Evolutionary conservation across 345 rosid species (phyloP).

Genomic region (Populus ilicifolia): DNA sequence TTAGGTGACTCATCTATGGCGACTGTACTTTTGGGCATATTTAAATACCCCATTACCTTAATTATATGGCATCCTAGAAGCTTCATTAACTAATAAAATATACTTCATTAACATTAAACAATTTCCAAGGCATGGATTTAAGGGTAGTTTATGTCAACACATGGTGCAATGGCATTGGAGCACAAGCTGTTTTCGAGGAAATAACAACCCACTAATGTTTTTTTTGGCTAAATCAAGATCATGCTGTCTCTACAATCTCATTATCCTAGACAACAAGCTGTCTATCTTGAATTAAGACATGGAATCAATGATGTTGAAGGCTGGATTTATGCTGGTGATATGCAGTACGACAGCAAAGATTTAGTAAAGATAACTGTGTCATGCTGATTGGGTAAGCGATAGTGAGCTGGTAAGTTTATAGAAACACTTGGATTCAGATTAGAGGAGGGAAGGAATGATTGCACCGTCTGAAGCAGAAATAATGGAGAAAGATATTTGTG

Average conservation of each 20-base stretch:
- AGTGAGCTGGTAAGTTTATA: constrained; percentile 20
- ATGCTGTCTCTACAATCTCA: background rate
- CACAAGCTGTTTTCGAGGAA: constrained; percentile 33
- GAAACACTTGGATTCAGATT: constrained; percentile 20
- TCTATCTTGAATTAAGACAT: background rate
- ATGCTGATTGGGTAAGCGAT: constrained; percentile 7
- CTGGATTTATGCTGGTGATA: background rate
- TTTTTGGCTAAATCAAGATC: constrained; percentile 9
- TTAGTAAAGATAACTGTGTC: constrained; percentile 10
- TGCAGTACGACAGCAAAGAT: constrained; percentile 1
- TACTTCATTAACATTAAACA: constrained; percentile 17
- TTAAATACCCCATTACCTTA: constrained; percentile 33
- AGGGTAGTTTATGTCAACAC: constrained; percentile 30
- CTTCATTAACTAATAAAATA: constrained; percentile 29
- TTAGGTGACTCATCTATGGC: constrained; percentile 29
- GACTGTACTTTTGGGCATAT: constrained; percentile 12
- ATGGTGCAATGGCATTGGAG: constrained; percentile 25
- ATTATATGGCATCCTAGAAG: constrained; percentile 45
- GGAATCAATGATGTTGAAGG: background rate
- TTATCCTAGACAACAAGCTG: background rate
- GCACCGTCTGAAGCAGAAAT: constrained; percentile 6
- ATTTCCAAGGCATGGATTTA: constrained; percentile 28
- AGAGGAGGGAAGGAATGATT: constrained; percentile 17
- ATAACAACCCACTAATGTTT: constrained; percentile 38
- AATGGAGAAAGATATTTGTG: constrained; percentile 23